Evolutionary conservation across 2,329 filamentous ascomycete species (phyloP).

Genomic region (Beauveria rudraprayagi): DNA sequence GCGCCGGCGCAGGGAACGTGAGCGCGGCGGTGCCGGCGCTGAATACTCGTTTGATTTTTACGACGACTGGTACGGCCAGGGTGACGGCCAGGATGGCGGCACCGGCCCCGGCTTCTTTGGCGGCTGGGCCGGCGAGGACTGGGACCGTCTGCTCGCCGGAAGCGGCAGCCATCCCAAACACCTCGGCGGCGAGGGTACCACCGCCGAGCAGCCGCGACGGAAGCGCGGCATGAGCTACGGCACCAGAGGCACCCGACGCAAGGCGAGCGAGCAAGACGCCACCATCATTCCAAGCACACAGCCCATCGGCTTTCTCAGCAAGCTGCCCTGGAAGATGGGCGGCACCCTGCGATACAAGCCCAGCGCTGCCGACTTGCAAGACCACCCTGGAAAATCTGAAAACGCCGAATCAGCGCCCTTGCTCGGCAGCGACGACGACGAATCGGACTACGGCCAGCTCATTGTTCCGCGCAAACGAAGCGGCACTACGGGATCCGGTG

Average conservation of each 20-base stretch:
- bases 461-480: slow-evolving; percentile 51
- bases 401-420: slow-evolving; percentile 61
- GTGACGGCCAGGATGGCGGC: slow-evolving; percentile 28
- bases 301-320: slow-evolving; percentile 74
- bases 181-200: slow-evolving; percentile 24
- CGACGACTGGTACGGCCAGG: slow-evolving; percentile 81
- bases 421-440: slow-evolving; percentile 34
- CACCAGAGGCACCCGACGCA: slow-evolving; percentile 49
- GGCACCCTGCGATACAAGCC: slow-evolving; percentile 80
- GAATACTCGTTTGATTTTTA: slow-evolving; percentile 95
- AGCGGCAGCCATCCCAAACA: slow-evolving; percentile 42
- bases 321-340: slow-evolving; percentile 78
- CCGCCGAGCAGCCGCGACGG: slow-evolving; percentile 56
- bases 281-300: slow-evolving; percentile 86
- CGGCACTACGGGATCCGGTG: slow-evolving; percentile 68
- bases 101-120: slow-evolving; percentile 52
- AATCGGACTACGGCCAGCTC: slow-evolving; percentile 22
- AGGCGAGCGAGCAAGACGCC: slow-evolving; percentile 58
- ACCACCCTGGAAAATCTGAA: slow-evolving; percentile 58
- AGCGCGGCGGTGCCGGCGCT: slow-evolving; percentile 51
- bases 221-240: slow-evolving; percentile 89
- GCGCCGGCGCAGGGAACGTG: slow-evolving; percentile 58
- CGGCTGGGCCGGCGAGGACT: slow-evolving; percentile 72
- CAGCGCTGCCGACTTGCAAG: slow-evolving; percentile 81
- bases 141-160: slow-evolving; percentile 73